phyloP scores from a whole-genome alignment of 805 yeast species.

The Yamadazyma nakazawae region DNA sequence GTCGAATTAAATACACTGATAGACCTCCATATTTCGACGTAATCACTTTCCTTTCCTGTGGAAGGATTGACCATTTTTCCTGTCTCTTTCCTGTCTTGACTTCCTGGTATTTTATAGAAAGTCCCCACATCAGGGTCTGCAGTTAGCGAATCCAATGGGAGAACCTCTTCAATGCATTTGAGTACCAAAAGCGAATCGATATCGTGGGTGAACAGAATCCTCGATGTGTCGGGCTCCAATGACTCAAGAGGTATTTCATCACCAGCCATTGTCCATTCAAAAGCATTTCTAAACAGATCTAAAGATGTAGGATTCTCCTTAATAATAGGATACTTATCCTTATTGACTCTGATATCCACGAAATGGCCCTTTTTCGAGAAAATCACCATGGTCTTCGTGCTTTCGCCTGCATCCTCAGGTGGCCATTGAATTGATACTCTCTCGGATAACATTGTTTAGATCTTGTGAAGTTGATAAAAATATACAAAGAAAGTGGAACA shows the following conservation, averaged over 20 bases:
- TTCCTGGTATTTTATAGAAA: conserved; percentile 36
- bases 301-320: conserved; percentile 3
- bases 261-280: conserved; percentile 62
- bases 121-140: conserved; percentile 44
- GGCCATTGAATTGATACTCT: conserved; percentile 55
- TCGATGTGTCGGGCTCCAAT: conserved; percentile 28
- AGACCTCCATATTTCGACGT: conserved; percentile 55
- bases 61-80: conserved; percentile 48
- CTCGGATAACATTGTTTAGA: conserved; percentile 33
- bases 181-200: conserved; percentile 40
- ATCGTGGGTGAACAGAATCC: conserved; percentile 39
- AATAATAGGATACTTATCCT: conserved; percentile 15
- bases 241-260: conserved; percentile 27
- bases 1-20: conserved; percentile 37
- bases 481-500: not conserved
- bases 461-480: too few species aligned
- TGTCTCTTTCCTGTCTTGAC: conserved; percentile 45
- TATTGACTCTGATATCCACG: conserved; percentile 43
- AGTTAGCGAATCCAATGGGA: conserved; percentile 26
- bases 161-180: conserved; percentile 25
- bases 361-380: conserved; percentile 43
- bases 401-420: conserved; percentile 39
- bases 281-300: conserved; percentile 25
- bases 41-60: conserved; percentile 40
- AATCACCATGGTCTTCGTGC: conserved; percentile 47